Percentiles rank a stretch among this genome's conserved stretches.
phyloP scores from a whole-genome alignment of 2,329 filamentous ascomycete genomes.

The Emericellopsis cladophorae region DNA sequence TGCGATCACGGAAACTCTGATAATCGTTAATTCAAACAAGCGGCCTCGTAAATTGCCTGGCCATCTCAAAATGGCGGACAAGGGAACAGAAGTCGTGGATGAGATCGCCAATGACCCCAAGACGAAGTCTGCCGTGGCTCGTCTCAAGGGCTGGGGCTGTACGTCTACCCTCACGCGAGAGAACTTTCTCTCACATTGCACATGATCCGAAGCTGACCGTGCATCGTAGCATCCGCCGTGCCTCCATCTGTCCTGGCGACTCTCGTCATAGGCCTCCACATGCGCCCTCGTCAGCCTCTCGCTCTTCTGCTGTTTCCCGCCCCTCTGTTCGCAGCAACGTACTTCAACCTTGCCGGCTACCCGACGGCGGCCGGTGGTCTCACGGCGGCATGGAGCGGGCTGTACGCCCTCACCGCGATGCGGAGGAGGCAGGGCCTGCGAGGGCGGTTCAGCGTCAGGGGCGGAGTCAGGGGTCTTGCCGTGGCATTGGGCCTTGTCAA shows the following conservation, averaged over 20 bases:
- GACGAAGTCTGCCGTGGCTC: slow-evolving; percentile 17
- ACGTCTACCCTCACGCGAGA: slow-evolving; percentile 13
- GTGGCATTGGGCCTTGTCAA: slow-evolving; percentile 37
- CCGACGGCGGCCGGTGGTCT: slow-evolving; percentile 43
- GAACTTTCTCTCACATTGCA: background rate
- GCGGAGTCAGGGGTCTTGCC: slow-evolving; percentile 35
- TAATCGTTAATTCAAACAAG: too few relatives aligned
- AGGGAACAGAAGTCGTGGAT: slow-evolving; percentile 1
- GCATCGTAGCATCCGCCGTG: slow-evolving; percentile 33
- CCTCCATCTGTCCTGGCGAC: slow-evolving; percentile 43
- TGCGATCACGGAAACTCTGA: too few relatives aligned
- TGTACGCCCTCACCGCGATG: slow-evolving; percentile 43
- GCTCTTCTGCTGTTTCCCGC: slow-evolving; percentile 40
- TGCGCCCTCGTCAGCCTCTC: slow-evolving; percentile 35
- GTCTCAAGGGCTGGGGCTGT: slow-evolving; percentile 36
- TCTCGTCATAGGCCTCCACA: slow-evolving; percentile 42
- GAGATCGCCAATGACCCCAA: slow-evolving; percentile 9
- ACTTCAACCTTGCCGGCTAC: slow-evolving; percentile 47
- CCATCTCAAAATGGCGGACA: too few relatives aligned
- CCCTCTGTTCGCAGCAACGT: slow-evolving; percentile 41
- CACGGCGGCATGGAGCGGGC: slow-evolving; percentile 41
- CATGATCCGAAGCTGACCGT: slow-evolving; percentile 1
- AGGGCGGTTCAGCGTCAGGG: slow-evolving; percentile 26
- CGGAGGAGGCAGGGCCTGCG: slow-evolving; percentile 24
- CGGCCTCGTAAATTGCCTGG: too few relatives aligned